phyloP scores from a whole-genome alignment of 805 yeast species.

The Wickerhamiella allomyrinae region DNA sequence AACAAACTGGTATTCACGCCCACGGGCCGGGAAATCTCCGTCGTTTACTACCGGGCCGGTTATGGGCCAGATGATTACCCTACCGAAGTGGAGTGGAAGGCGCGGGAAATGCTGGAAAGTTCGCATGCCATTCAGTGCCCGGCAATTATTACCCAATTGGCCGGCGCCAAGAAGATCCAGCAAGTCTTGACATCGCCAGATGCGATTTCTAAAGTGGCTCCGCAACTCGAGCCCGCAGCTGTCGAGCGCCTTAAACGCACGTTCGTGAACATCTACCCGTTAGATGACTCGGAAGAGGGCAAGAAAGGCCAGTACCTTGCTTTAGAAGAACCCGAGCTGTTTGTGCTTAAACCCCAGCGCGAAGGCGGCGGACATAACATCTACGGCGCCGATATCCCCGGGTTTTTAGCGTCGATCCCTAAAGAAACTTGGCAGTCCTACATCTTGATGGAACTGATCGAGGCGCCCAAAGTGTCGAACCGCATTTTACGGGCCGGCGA shows the following conservation, averaged over 20 bases:
- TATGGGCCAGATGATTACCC: constrained; percentile 75
- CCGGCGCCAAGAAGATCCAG: constrained; percentile 90
- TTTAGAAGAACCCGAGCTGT: constrained; percentile 48
- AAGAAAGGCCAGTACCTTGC: constrained; percentile 50
- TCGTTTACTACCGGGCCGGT: constrained; percentile 82
- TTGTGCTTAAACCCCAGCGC: constrained; percentile 90
- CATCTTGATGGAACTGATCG: constrained; percentile 84
- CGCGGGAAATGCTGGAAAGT: constrained; percentile 57
- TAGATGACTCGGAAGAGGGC: constrained; percentile 57
- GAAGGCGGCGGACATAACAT: constrained; percentile 98
- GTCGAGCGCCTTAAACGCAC: constrained; percentile 33
- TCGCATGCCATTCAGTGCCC: constrained; percentile 85
- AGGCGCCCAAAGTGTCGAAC: constrained; percentile 57
- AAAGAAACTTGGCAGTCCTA: constrained; percentile 77
- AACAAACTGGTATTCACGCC: constrained; percentile 35
- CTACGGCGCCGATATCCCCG: constrained; percentile 75
- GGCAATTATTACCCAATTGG: constrained; percentile 68
- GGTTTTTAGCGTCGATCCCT: constrained; percentile 43
- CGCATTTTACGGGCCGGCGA: constrained; percentile 55
- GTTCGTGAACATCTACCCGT: constrained; percentile 76
- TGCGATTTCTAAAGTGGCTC: constrained; percentile 35
- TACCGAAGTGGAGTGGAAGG: constrained; percentile 56
- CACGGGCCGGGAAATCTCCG: constrained; percentile 60
- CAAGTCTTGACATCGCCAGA: constrained; percentile 57
- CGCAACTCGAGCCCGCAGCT: constrained; percentile 20